These are phyloP conservation scores for Fusarium paranaense DNA, from an alignment of 2,329 filamentous ascomycete genomes.

Conservation along the genomic window DNA sequence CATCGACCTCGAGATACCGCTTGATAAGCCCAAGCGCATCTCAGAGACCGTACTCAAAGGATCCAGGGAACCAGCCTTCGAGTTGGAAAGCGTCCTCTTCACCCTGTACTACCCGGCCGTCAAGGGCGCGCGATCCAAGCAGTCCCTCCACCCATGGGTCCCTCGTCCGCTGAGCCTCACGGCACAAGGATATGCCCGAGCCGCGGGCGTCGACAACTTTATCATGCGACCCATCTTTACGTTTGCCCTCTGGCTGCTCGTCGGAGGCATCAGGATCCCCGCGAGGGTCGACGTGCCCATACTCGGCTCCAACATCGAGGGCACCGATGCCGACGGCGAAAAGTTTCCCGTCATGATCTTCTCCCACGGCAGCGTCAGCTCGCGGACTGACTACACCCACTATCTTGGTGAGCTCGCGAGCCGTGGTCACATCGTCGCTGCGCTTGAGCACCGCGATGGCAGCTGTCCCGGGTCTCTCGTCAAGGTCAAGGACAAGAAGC, in stretches of 20 bases:
- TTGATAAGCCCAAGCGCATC: slow-evolving; percentile 47
- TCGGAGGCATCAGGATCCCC: slow-evolving; percentile 59
- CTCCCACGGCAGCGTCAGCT: slow-evolving; percentile 64
- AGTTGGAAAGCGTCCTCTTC: slow-evolving; percentile 61
- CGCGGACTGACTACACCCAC: slow-evolving; percentile 63
- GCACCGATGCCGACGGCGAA: slow-evolving; percentile 13
- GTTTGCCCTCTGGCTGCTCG: slow-evolving; percentile 55
- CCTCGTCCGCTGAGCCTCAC: slow-evolving; percentile 57
- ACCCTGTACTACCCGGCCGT: slow-evolving; percentile 61
- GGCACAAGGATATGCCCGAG: slow-evolving; percentile 59
- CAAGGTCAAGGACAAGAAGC: slow-evolving; percentile 44
- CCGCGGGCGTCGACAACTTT: slow-evolving; percentile 58
- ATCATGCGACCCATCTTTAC: slow-evolving; percentile 57
- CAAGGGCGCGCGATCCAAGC: slow-evolving; percentile 40
- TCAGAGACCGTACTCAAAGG: slow-evolving; percentile 50
- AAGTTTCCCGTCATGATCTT: slow-evolving; percentile 61
- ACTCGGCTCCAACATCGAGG: slow-evolving; percentile 38
- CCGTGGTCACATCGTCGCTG: slow-evolving; percentile 61
- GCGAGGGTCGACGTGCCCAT: slow-evolving; percentile 61
- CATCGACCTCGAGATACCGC: slow-evolving; percentile 60
- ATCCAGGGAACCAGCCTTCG: slow-evolving; percentile 55
- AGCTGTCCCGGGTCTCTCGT: slow-evolving; percentile 60
- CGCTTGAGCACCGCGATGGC: slow-evolving; percentile 65
- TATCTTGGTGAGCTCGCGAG: slow-evolving; percentile 63
- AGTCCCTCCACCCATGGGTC: slow-evolving; percentile 57